Evolutionary conservation across 176 grass and related monocot species (phyloP).

Genomic region (Cenchrus purpureus): DNA sequence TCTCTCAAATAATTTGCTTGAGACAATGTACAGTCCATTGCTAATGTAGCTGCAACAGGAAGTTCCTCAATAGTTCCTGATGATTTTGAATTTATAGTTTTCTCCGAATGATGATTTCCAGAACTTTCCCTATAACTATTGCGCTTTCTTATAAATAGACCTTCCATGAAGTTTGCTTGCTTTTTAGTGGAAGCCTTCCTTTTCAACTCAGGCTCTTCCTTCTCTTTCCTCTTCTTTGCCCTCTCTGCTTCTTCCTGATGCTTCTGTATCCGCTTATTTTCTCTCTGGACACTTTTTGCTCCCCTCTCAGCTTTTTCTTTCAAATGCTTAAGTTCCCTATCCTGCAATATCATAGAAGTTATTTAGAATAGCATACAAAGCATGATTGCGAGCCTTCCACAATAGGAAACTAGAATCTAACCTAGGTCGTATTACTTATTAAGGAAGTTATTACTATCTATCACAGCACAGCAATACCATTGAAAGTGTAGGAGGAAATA

Average conservation of each 20-base stretch:
- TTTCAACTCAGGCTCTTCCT: conserved; percentile 62
- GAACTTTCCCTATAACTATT: conserved; percentile 27
- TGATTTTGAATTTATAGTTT: conserved; percentile 12
- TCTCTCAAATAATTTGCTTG: conserved; percentile 26
- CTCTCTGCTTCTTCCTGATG: conserved; percentile 60
- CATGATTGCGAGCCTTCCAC: background rate
- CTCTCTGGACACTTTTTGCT: conserved; percentile 57
- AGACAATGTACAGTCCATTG: conserved; percentile 64
- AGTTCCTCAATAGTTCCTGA: conserved; percentile 31
- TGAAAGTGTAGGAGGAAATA: background rate
- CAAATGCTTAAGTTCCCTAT: conserved; percentile 63
- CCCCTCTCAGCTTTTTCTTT: conserved; percentile 63
- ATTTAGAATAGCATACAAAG: conserved; percentile 10
- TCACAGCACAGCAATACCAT: background rate
- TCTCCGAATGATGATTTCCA: conserved; percentile 26
- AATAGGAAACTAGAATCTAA: conserved; percentile 9
- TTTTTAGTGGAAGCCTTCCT: conserved; percentile 50
- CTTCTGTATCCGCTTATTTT: conserved; percentile 65
- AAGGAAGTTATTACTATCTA: background rate
- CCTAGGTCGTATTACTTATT: background rate
- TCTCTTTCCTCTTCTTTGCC: conserved; percentile 53
- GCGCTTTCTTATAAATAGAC: conserved; percentile 58
- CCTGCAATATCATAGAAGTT: conserved; percentile 44
- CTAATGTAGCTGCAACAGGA: conserved; percentile 44
- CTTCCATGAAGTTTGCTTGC: conserved; percentile 71